Conservation (phyloP, 768 basidiomycete species). For the Tylopilus rubrobrunneus region DNA sequence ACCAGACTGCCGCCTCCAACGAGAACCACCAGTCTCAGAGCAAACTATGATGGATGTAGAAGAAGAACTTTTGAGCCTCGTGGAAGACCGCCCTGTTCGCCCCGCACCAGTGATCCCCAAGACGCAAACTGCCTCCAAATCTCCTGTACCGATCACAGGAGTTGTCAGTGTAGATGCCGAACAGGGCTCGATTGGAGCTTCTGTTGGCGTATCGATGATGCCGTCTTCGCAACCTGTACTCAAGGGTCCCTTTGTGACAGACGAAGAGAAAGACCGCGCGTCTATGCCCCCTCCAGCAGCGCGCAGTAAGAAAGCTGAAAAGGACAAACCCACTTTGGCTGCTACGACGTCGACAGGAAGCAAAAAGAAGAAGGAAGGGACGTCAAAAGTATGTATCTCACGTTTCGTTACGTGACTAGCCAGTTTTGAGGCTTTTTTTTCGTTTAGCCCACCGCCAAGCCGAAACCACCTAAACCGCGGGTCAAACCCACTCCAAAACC, state of each 20-base stretch:
- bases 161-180: not conserved
- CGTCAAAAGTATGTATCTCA: conserved; percentile 18
- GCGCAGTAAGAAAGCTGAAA: conserved; percentile 25
- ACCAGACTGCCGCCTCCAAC: conserved; percentile 1
- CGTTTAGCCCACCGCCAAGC: conserved; percentile 21
- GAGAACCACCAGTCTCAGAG: conserved; percentile 4
- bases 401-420: not conserved
- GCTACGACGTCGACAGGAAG: conserved; percentile 20
- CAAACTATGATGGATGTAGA: conserved; percentile 45
- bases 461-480: conserved; percentile 31
- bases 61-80: conserved; percentile 64
- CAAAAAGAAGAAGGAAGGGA: conserved; percentile 34
- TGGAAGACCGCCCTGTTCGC: conserved; percentile 45
- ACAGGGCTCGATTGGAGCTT: not conserved
- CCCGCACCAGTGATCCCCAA: not conserved
- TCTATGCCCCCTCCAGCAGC: conserved; percentile 56
- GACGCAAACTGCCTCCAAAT: not conserved
- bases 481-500: conserved; percentile 30
- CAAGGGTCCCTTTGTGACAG: conserved; percentile 12
- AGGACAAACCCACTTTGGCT: conserved; percentile 13
- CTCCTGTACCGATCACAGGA: not conserved
- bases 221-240: conserved; percentile 4
- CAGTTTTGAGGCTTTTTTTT: not conserved
- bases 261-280: conserved; percentile 37
- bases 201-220: conserved; percentile 1